Evolutionary conservation across 805 yeast genomes (phyloP), one percentile per base, ranked within the genome.

Genomic region (Maudiozyma pseudohumilis): DNA sequence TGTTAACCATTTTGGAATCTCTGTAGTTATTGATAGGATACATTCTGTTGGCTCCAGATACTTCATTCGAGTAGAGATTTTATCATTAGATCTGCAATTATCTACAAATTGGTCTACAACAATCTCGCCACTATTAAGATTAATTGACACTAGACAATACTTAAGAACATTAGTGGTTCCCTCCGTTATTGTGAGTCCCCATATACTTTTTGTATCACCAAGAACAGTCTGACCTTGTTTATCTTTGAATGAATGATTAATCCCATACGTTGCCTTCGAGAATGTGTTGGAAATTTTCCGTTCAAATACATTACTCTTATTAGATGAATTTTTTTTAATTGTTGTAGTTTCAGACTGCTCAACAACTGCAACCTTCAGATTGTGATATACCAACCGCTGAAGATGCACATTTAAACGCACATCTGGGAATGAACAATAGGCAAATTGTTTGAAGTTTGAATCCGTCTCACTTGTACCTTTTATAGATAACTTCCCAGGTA

Each of bases 361-460:
- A 0, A 88, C 92, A 2, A 92, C 75, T 0, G 94, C 97, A 3
- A 92, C 85, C 53, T 82, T 88, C 41, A 74, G 63, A 0, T 96
- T 95, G 38, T 65, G 66, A 28, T 70, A 72, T 4, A 92, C 66
- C 13, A 89, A 61, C 41, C 89, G 67, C 54, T 81, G 82, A 26
- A 88, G 61, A 55, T 89, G 89, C 22, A 81, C 68, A 46, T 81
- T 81, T 11, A 92, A 64, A 41, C 92, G 64, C 21, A 65, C 73
- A 36, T 80, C 82, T 1, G 96, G 97, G 24, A 92, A 81, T 6
- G 92, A 78, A 43, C 94, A 81, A 50, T 84, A 82, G 0, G 95
- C 89, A 49, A 84, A 78, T 39, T 72, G 69, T 35, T 70, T 71
- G 49, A 70, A 74, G 13, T 66, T 50, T 20, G 52, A 46, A 40